These are phyloP conservation scores for Eustoma russellianum DNA, from an alignment of 257 asterid genomes.

Conservation along the genomic window DNA sequence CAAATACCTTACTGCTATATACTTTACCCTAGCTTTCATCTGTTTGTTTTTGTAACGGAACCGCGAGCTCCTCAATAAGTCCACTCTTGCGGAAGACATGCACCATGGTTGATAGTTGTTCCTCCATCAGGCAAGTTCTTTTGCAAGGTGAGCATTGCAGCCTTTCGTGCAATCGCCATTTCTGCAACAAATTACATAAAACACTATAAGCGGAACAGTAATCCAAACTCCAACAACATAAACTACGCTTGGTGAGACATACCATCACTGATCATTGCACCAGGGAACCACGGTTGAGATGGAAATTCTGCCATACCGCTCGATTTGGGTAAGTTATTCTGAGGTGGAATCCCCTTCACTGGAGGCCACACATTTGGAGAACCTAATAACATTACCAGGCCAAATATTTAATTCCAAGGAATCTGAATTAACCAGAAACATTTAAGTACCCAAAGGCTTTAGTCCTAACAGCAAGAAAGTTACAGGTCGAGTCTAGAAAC, in stretches of 20 bases:
- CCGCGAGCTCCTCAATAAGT: slow-evolving; percentile 1
- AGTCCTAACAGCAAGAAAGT: no score
- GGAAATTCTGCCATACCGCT: slow-evolving; percentile 7
- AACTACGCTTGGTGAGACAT: not conserved
- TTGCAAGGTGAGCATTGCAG: no score
- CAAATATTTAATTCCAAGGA: no score
- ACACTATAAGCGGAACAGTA: not conserved
- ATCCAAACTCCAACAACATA: not conserved
- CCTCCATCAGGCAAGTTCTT: slow-evolving; percentile 13
- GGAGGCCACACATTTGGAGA: slow-evolving; percentile 7
- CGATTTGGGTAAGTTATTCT: slow-evolving; percentile 6
- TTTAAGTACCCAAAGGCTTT: no score
- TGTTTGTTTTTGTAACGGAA: no score
- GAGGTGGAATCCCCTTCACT: slow-evolving; percentile 2
- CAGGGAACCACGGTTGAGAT: slow-evolving; percentile 7
- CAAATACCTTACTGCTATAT: no score
- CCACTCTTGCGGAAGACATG: slow-evolving; percentile 9
- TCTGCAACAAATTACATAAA: slow-evolving; percentile 19
- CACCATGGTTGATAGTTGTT: slow-evolving; percentile 14
- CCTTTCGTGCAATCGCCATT: slow-evolving; percentile 19
- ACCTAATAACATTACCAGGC: no score
- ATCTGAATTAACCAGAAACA: no score
- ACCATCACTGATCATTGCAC: slow-evolving; percentile 31
- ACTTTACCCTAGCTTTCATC: no score
- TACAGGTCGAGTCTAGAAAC: no score